Base-by-base conservation (phyloP, 116 monocot genomes). In the Cymodocea nodosa region DNA sequence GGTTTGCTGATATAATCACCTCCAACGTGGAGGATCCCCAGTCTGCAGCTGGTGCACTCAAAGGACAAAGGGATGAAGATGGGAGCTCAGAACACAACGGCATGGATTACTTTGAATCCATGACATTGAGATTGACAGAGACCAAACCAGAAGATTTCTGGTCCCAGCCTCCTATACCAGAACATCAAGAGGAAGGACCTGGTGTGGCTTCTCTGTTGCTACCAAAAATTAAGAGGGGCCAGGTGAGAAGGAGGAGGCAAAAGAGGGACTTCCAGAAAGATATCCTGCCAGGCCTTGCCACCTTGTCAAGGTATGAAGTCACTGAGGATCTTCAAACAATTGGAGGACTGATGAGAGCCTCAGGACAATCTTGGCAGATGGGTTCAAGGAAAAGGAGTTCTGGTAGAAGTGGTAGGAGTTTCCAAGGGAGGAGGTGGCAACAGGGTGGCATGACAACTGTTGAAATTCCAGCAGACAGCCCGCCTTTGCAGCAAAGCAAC, bases 241-340 rank as follows among this genome's bases (percentile, higher is more conserved):
- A 74, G 48, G 80, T 50, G 16, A 79, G 75, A 63, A 64, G 49
- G 72, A 66, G 81, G 40, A 74, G 85, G 35, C 84, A 92, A 71
- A 73, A 50, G 50, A 83, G 71, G 36, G 85, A 93, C 61, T 93
- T 93, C 19, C 93, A 85, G 70, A 93, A 77, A 67, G 93, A 89
- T 62, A 80, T 93, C 30, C 76, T 93, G 14, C 93, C 89, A 19
- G 71, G 81, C 2, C 85, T 88, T 40, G 81, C 75, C 1, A 78
- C 82, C 15, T 64, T 89, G 35, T 75, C 86, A 40, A 80, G 79
- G 59, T 71, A 76, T 15, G 93, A 85, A 65, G 81, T 85, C 16
- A 81, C 69, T 0, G 83, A 93, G 57, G 93, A 93, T 69, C 75
- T 93, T 23, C 85, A 85, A n/a, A 63, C 65, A 6, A 68, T 88